Conservation (phyloP, 352 stramenopile genomes). For the Phytophthora lateralis region DNA sequence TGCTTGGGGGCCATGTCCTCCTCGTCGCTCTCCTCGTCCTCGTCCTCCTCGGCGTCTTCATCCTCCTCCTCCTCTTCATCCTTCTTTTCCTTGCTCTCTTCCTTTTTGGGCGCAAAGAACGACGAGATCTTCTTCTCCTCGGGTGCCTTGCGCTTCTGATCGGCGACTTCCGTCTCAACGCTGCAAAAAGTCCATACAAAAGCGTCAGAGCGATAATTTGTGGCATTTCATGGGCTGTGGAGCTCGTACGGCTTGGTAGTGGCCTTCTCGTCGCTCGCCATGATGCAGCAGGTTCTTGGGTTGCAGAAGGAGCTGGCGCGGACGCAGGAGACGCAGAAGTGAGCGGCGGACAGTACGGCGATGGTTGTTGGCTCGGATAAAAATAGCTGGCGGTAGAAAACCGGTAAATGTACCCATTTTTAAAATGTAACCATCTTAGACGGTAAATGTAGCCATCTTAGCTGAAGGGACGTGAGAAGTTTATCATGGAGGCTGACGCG, state of each 20-base stretch:
- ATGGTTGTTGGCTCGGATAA: neutral
- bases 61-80: constrained; percentile 59
- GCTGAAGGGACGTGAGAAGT: constrained; percentile 7
- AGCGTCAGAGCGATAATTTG: too few relatives aligned
- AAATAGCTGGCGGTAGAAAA: neutral
- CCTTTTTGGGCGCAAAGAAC: constrained; percentile 46
- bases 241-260: constrained; percentile 45
- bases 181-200: constrained; percentile 22
- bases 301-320: neutral
- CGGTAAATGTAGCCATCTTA: neutral
- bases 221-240: neutral
- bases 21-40: constrained; percentile 46
- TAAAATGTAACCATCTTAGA: neutral
- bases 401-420: neutral
- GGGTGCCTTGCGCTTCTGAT: constrained; percentile 52
- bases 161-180: constrained; percentile 39
- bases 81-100: constrained; percentile 30
- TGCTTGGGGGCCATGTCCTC: constrained; percentile 60
- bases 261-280: constrained; percentile 45
- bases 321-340: constrained; percentile 27
- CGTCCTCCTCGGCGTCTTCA: constrained; percentile 50
- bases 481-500: constrained; percentile 18
- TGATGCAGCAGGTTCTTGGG: constrained; percentile 21
- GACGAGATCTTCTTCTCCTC: constrained; percentile 38
- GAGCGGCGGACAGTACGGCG: neutral